Evolutionary conservation across 768 basidiomycete genomes (phyloP).

Genomic region (Boletus rubescentipes): DNA sequence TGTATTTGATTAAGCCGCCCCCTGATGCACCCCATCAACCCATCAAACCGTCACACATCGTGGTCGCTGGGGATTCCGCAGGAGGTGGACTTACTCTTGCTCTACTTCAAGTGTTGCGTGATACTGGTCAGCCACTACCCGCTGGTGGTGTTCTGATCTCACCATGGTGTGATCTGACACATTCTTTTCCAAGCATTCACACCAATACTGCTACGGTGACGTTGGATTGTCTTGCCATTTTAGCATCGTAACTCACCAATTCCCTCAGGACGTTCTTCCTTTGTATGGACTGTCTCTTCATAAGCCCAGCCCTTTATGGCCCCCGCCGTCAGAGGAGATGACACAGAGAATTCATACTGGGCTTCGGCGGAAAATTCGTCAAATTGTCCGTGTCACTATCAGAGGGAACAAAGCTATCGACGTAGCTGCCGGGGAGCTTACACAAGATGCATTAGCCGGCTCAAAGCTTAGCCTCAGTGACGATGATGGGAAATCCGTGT

Average conservation of each 20-base stretch:
- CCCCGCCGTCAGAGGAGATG: constrained; percentile 66
- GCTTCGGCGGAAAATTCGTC: constrained; percentile 59
- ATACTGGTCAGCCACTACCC: constrained; percentile 75
- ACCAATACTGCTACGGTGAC: constrained; percentile 80
- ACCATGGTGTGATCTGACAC: constrained; percentile 93
- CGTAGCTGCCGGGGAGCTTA: background rate
- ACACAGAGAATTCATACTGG: constrained; percentile 55
- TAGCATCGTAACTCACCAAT: background rate
- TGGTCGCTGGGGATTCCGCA: constrained; percentile 90
- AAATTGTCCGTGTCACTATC: constrained; percentile 44
- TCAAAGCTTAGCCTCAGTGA: constrained; percentile 10
- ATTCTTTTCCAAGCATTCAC: constrained; percentile 89
- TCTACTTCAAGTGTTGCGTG: constrained; percentile 84
- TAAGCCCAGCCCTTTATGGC: constrained; percentile 80
- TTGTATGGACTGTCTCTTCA: constrained; percentile 73
- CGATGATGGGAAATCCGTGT: constrained; percentile 11
- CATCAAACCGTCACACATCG: constrained; percentile 77
- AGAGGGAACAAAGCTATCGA: constrained; percentile 12
- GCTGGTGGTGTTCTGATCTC: constrained; percentile 89
- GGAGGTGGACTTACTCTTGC: constrained; percentile 87
- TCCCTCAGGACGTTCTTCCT: constrained; percentile 72
- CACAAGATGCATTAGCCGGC: constrained; percentile 4
- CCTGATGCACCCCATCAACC: constrained; percentile 72
- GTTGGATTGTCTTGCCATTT: background rate
- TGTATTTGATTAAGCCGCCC: constrained; percentile 90